Conservation (phyloP, 139 green algal genomes). For the Chlorella sp. region DNA sequence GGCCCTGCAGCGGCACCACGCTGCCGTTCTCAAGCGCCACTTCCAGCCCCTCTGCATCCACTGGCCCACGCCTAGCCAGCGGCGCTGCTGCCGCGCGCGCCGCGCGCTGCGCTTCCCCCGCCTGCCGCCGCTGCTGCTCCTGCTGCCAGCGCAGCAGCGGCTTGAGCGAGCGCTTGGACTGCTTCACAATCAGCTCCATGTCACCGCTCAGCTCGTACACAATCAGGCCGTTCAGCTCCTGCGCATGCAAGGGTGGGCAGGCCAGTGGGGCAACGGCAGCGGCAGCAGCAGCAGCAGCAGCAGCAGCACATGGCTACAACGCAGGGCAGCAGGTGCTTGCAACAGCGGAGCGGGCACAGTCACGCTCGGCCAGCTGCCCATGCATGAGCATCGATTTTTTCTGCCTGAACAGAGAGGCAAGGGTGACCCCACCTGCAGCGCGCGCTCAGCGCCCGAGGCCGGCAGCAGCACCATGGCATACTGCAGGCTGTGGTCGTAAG, state of each 20-base stretch:
- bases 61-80: no score
- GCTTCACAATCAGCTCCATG: constrained; percentile 1
- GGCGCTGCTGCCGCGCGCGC: neutral
- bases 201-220: constrained; percentile 20
- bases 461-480: constrained; percentile 14
- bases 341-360: no score
- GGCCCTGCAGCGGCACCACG: neutral
- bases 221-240: constrained; percentile 8
- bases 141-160: constrained; percentile 8
- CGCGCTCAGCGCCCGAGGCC: neutral
- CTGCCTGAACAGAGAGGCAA: no score
- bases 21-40: neutral
- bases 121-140: neutral
- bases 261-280: no score
- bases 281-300: no score
- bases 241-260: no score
- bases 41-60: neutral
- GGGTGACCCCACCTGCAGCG: neutral
- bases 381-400: no score
- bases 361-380: no score
- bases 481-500: neutral
- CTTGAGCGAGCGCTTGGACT: constrained; percentile 17
- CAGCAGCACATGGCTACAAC: no score
- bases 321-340: no score
- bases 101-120: neutral